phyloP scores from a whole-genome alignment of 371 early-diverging fungal genomes.

The Haplosporangium sp. region DNA sequence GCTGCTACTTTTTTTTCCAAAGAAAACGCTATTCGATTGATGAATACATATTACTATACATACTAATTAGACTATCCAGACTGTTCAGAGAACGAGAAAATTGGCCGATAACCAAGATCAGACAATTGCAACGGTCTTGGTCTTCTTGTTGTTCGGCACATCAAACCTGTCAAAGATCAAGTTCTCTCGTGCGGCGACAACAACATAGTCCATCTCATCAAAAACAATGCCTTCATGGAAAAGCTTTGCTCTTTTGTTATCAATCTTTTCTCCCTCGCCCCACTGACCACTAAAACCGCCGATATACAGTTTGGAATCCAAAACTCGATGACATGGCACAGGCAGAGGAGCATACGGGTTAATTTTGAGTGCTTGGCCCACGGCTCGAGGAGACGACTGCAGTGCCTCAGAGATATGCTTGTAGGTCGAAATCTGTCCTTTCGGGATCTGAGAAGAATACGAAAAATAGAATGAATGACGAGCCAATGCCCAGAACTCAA shows the following conservation, averaged over 20 bases:
- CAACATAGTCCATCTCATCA: conserved; percentile 70
- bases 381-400: conserved; percentile 74
- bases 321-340: conserved; percentile 86
- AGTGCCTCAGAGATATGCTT: conserved; percentile 77
- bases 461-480: neutral
- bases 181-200: conserved; percentile 57
- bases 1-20: no score
- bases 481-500: neutral
- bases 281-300: conserved; percentile 82
- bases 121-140: neutral
- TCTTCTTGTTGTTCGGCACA: conserved; percentile 7
- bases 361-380: conserved; percentile 78
- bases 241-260: conserved; percentile 76
- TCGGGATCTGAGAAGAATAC: conserved; percentile 60
- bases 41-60: no score
- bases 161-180: conserved; percentile 65
- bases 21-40: no score
- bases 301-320: conserved; percentile 72
- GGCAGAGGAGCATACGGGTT: conserved; percentile 85
- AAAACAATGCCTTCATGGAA: conserved; percentile 75
- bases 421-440: conserved; percentile 81
- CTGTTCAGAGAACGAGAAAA: neutral
- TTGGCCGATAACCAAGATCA: neutral
- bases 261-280: conserved; percentile 68
- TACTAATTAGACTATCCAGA: neutral